phyloP scores from a whole-genome alignment of 1,284 basidiomycete species.

The Cryptococcus sp. region DNA sequence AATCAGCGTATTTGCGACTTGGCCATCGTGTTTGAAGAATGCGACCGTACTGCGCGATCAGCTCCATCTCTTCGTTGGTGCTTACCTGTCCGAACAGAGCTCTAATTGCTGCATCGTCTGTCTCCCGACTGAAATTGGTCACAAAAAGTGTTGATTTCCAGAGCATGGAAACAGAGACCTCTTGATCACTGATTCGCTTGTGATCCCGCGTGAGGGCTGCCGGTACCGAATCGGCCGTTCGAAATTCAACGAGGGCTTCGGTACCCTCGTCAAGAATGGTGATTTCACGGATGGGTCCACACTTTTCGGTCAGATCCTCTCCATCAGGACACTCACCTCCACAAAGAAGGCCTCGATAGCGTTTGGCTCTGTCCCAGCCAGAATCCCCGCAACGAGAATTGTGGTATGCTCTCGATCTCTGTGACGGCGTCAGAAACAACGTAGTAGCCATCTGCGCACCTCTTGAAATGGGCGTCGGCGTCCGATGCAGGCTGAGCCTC shows the following conservation, averaged over 20 bases:
- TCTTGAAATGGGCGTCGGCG: conserved; percentile 14
- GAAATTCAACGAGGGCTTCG: conserved; percentile 53
- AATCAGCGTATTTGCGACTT: conserved; percentile 89
- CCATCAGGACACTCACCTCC: conserved; percentile 65
- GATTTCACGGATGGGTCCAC: conserved; percentile 76
- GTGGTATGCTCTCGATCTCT: conserved; percentile 96
- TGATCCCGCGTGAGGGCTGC: conserved; percentile 90
- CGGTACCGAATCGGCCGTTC: conserved; percentile 65
- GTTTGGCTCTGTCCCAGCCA: conserved; percentile 61
- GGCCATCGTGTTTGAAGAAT: conserved; percentile 98
- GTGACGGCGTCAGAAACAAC: conserved; percentile 1
- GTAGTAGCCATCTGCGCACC: conserved; percentile 18
- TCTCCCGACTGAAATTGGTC: conserved; percentile 88
- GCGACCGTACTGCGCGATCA: conserved; percentile 68
- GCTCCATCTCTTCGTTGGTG: conserved; percentile 3
- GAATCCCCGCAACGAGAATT: conserved; percentile 78
- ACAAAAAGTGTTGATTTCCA: conserved; percentile 95
- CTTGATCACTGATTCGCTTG: conserved; percentile 72
- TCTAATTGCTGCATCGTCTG: conserved; percentile 77
- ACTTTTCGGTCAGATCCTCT: conserved; percentile 60
- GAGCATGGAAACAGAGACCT: conserved; percentile 80
- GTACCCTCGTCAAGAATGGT: conserved; percentile 52
- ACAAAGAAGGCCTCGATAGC: conserved; percentile 77
- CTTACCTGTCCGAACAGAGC: conserved; percentile 74
- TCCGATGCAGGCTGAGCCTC: too few relatives aligned